A percentile compares a stretch with the other conserved stretches of the same genome.
phyloP scores from a whole-genome alignment of 2,329 filamentous ascomycete species.

The Aureobasidium subglaciale region DNA sequence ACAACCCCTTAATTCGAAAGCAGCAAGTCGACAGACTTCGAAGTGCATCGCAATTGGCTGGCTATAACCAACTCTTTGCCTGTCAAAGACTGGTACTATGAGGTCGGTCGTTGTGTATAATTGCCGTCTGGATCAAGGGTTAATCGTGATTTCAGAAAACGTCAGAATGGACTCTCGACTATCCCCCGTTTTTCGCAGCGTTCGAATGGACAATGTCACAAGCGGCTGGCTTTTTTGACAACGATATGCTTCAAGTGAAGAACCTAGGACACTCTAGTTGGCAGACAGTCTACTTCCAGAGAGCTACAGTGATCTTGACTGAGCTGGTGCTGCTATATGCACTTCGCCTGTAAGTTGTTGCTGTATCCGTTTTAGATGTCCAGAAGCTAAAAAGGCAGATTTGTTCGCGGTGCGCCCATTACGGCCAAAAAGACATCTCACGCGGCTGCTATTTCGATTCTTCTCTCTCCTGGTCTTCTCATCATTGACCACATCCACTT shows the following conservation, averaged over 20 bases:
- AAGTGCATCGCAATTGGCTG: constrained; percentile 98
- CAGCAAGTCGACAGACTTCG: constrained; percentile 98
- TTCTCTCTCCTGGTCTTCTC: constrained; percentile 84
- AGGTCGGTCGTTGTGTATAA: constrained; percentile 42
- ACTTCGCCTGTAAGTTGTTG: constrained; percentile 58
- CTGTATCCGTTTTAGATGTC: not conserved
- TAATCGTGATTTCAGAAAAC: constrained; percentile 53
- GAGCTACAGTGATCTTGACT: constrained; percentile 75
- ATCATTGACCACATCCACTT: constrained; percentile 99
- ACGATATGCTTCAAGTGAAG: constrained; percentile 71
- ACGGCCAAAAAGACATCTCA: constrained; percentile 69
- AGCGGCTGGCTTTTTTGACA: constrained; percentile 67
- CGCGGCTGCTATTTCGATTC: constrained; percentile 77
- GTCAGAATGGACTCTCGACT: constrained; percentile 99
- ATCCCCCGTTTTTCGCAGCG: constrained; percentile 94
- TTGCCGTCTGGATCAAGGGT: not conserved
- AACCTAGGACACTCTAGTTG: constrained; percentile 84
- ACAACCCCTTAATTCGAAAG: constrained; percentile 16
- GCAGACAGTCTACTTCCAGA: constrained; percentile 91
- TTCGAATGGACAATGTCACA: constrained; percentile 93
- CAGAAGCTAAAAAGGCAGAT: constrained; percentile 45
- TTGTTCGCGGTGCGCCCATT: constrained; percentile 62
- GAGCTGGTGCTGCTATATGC: constrained; percentile 81
- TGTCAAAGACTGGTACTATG: constrained; percentile 86
- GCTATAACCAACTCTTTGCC: constrained; percentile 89